A percentile compares a stretch with the other conserved stretches of the same genome.
phyloP scores from a whole-genome alignment of 1,284 basidiomycete species.

The Singerocomus inundabilis region DNA sequence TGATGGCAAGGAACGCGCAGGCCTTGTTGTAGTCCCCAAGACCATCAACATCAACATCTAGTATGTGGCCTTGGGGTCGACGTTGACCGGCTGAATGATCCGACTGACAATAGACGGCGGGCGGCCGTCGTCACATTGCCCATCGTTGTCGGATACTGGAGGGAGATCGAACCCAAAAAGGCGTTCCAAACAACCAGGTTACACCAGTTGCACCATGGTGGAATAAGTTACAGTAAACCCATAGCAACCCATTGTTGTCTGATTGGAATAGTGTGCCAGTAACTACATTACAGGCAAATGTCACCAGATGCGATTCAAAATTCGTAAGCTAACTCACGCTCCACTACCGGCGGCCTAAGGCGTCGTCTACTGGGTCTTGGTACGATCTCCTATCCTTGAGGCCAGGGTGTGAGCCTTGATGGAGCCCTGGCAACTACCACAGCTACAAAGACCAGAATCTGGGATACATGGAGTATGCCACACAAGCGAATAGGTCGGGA shows the following conservation, averaged over 20 bases:
- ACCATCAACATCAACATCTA: slow-evolving; percentile 26
- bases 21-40: slow-evolving; percentile 24
- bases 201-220: slow-evolving; percentile 30
- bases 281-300: slow-evolving; percentile 15
- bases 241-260: slow-evolving; percentile 30
- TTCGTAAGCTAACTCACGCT: slow-evolving; percentile 16
- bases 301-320: background rate
- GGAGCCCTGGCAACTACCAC: slow-evolving; percentile 29
- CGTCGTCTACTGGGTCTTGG: slow-evolving; percentile 30
- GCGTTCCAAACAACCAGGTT: background rate
- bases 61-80: slow-evolving; percentile 6
- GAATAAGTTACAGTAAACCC: slow-evolving; percentile 25
- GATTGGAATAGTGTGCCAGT: slow-evolving; percentile 29
- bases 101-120: slow-evolving; percentile 7
- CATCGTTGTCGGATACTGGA: slow-evolving; percentile 27
- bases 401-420: slow-evolving; percentile 26
- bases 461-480: slow-evolving; percentile 30
- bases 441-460: slow-evolving; percentile 34
- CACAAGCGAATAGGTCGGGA: slow-evolving; percentile 30
- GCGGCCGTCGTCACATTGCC: slow-evolving; percentile 19
- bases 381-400: slow-evolving; percentile 26
- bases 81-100: slow-evolving; percentile 24
- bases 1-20: slow-evolving; percentile 24
- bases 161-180: slow-evolving; percentile 31
- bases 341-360: slow-evolving; percentile 31